A percentile compares a stretch with the other conserved stretches of the same genome.
Evolutionary conservation across 495 filamentous ascomycete genomes (phyloP).

Genomic region (Chaetomium fimeti): DNA sequence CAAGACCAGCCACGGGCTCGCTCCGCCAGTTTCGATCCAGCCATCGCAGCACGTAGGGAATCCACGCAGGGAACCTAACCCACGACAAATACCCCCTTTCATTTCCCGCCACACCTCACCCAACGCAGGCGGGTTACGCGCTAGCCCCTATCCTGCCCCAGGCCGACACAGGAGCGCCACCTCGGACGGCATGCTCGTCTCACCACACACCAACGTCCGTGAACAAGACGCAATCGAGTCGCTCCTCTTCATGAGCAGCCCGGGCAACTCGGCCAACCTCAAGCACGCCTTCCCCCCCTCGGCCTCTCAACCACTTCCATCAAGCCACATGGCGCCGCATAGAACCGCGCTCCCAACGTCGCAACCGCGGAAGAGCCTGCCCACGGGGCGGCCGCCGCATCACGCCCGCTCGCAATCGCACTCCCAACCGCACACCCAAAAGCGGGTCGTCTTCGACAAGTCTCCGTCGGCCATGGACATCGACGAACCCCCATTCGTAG

Average conservation of each 20-base stretch:
- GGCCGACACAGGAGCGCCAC: constrained; percentile 52
- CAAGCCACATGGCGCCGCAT: constrained; percentile 16
- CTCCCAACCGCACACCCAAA: constrained; percentile 29
- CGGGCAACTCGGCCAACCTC: constrained; percentile 65
- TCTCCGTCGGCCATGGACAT: constrained; percentile 45
- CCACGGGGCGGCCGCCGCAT: constrained; percentile 43
- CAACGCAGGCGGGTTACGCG: constrained; percentile 35
- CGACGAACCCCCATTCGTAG: constrained; percentile 34
- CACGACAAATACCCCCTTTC: constrained; percentile 40
- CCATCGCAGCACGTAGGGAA: constrained; percentile 33
- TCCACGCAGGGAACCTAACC: constrained; percentile 42
- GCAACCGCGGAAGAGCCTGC: constrained; percentile 46
- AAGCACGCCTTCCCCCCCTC: constrained; percentile 47
- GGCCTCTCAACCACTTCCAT: constrained; percentile 36
- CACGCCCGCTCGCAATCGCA: constrained; percentile 37
- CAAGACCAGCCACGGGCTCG: constrained; percentile 35
- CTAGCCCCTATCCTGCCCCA: constrained; percentile 38
- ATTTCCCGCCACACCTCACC: constrained; percentile 42
- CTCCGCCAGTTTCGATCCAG: constrained; percentile 39
- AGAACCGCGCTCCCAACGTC: constrained; percentile 46
- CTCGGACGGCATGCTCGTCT: constrained; percentile 59
- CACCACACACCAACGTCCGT: constrained; percentile 53
- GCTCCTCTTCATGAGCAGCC: constrained; percentile 83
- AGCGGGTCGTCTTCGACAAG: constrained; percentile 51
- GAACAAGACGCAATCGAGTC: constrained; percentile 89